Percentiles rank a stretch among this genome's conserved stretches.
Conservation (phyloP, 2,329 filamentous ascomycete species). For the Hypoxylon sp. region DNA sequence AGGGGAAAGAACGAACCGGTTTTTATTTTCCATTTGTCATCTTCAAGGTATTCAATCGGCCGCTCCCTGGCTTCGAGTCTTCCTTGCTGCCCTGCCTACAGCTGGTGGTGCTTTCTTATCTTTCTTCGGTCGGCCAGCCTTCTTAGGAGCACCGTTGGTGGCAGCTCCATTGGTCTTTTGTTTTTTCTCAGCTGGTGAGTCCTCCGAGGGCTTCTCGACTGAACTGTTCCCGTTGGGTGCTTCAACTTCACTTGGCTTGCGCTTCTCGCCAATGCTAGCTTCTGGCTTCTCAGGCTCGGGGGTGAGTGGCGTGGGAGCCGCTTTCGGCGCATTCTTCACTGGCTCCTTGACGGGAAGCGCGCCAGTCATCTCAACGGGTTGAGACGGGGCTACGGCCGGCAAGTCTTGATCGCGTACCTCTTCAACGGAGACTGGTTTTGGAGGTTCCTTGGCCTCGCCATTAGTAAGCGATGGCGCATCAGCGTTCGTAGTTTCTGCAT, state of each 20-base stretch:
- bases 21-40: conserved; percentile 19
- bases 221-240: conserved; percentile 38
- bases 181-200: conserved; percentile 58
- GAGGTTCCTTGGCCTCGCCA: conserved; percentile 44
- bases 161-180: conserved; percentile 57
- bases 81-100: conserved; percentile 56
- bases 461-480: conserved; percentile 39
- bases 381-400: conserved; percentile 35
- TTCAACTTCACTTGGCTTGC: conserved; percentile 48
- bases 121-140: conserved; percentile 56
- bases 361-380: conserved; percentile 36
- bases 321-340: conserved; percentile 42
- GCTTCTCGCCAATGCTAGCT: conserved; percentile 46
- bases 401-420: conserved; percentile 51
- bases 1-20: conserved; percentile 26
- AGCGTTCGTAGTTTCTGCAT: conserved; percentile 34
- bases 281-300: conserved; percentile 47
- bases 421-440: conserved; percentile 52
- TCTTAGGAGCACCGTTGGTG: conserved; percentile 50
- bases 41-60: conserved; percentile 31
- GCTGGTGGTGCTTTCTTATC: conserved; percentile 52
- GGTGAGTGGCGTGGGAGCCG: conserved; percentile 27
- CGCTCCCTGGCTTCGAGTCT: conserved; percentile 58
- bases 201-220: conserved; percentile 30
- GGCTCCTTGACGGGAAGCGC: conserved; percentile 43